Evolutionary conservation across 2,329 filamentous ascomycete genomes (phyloP).

Genomic region (Taxawa tesnikishii): DNA sequence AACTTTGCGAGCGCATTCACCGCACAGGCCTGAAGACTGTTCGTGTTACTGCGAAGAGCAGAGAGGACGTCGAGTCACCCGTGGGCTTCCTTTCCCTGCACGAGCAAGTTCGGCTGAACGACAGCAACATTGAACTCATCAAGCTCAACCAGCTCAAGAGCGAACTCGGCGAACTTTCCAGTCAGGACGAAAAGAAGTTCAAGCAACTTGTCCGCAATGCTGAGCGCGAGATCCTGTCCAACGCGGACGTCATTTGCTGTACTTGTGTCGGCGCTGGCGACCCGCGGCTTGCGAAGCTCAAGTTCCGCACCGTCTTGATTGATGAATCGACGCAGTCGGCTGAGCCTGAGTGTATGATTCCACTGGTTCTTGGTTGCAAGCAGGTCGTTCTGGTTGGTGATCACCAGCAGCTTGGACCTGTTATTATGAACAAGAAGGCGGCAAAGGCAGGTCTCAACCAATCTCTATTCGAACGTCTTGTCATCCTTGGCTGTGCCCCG

Average conservation of each 20-base stretch:
- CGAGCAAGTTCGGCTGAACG: constrained; percentile 94
- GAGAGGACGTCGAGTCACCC: constrained; percentile 97
- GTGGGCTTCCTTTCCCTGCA: constrained; percentile 92
- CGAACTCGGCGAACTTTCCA: constrained; percentile 81
- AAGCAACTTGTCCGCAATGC: constrained; percentile 89
- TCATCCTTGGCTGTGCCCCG: constrained; percentile 78
- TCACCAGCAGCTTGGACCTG: constrained; percentile 92
- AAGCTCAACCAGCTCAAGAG: constrained; percentile 90
- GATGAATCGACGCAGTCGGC: constrained; percentile 98
- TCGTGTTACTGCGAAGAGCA: constrained; percentile 94
- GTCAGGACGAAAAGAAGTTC: constrained; percentile 96
- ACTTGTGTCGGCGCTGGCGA: constrained; percentile 97
- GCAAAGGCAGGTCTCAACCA: constrained; percentile 96
- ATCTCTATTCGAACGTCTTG: constrained; percentile 93
- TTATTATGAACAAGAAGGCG: constrained; percentile 99
- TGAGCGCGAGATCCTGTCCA: constrained; percentile 87
- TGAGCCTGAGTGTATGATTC: constrained; percentile 98
- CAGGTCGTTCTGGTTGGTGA: constrained; percentile 98
- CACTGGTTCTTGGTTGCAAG: constrained; percentile 91
- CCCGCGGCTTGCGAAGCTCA: constrained; percentile 88
- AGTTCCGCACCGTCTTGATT: constrained; percentile 95
- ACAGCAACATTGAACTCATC: constrained; percentile 84
- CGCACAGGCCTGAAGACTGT: constrained; percentile 91
- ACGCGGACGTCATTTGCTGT: constrained; percentile 96
- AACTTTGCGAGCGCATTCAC: constrained; percentile 94